phyloP scores from a whole-genome alignment of 805 yeast genomes.

The Sugiyamaella marilandica region DNA sequence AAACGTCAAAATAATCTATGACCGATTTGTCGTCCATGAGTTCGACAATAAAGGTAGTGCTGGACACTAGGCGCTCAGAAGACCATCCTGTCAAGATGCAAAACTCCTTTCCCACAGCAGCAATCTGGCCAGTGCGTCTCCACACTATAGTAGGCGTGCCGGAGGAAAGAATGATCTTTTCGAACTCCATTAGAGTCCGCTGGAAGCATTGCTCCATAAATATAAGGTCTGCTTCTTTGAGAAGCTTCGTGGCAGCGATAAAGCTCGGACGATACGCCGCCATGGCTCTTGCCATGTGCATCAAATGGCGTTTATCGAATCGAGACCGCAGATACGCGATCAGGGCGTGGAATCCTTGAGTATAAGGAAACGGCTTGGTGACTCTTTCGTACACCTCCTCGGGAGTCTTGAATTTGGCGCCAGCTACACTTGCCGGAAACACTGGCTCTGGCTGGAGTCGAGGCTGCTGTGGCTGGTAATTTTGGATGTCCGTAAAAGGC shows the following conservation, averaged over 20 bases:
- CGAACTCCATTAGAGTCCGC: constrained; percentile 53
- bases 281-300: constrained; percentile 39
- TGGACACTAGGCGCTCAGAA: constrained; percentile 50
- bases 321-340: constrained; percentile 51
- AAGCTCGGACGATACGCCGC: constrained; percentile 62
- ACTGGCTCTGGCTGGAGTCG: constrained; percentile 4
- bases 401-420: constrained; percentile 32
- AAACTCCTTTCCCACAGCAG: constrained; percentile 71
- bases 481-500: constrained; percentile 3
- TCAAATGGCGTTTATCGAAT: constrained; percentile 38
- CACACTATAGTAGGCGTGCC: constrained; percentile 80
- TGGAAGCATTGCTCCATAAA: constrained; percentile 58
- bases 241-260: constrained; percentile 66
- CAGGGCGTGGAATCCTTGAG: constrained; percentile 57
- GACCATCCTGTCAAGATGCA: constrained; percentile 64
- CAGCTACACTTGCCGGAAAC: not conserved
- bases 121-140: constrained; percentile 84
- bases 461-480: constrained; percentile 6
- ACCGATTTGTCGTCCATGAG: constrained; percentile 77
- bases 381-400: constrained; percentile 61
- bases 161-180: constrained; percentile 46
- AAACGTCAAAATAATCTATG: constrained; percentile 63
- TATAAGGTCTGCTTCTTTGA: constrained; percentile 66
- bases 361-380: constrained; percentile 55
- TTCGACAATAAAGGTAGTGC: constrained; percentile 68